Evolutionary conservation across 257 asterid species (phyloP), one percentile per base, ranked within the genome.

Genomic region (Cynanchum wilfordii): DNA sequence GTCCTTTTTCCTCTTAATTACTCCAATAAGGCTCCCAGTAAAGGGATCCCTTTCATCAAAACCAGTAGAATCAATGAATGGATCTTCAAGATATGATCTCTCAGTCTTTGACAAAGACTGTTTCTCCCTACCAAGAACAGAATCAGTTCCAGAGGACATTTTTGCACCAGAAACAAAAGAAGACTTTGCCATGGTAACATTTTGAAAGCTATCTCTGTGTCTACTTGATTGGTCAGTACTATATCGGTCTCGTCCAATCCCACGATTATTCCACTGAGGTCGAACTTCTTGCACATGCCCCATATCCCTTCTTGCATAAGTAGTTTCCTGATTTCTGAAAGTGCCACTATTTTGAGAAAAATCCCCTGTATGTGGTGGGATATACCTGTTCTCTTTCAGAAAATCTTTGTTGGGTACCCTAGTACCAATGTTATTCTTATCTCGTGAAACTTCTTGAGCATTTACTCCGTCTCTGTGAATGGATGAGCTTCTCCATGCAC

Each of bases 1-100:
- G 71, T 95, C 97, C 68, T 88, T 95, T 81, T 90, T 95, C 84
- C 95, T 87, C 88, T 87, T 95, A 67, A 92, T 83, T 63, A 90
- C 90, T 77, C 96, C 98, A 64, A 80, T 81, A 78, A 88, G 77
- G 78, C 92, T 90, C 60, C 92, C 90, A 22, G 96, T 81, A 77
- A 92, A 89, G 77, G 86, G 82, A 81, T 92, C 96, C 73, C 80
- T 84, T 70, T 89, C 98, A 75, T 89, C 99, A 84, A 88, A 89
- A 60, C 85, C 89, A 16, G 85, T 68, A 84, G 87, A 63, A 77
- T 67, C 66, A 33, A 57, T 67, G 68, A 88, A 87, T 70, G 87
- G 85, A 79, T 90, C 93, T 71, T 90, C 95, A 42, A 71, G 51
- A 77, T 78, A 84, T n/a, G 84, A 78, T 73, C 78, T 87, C 38